phyloP scores from a whole-genome alignment of 2,329 filamentous ascomycete genomes.

The Penicillium sp. region DNA sequence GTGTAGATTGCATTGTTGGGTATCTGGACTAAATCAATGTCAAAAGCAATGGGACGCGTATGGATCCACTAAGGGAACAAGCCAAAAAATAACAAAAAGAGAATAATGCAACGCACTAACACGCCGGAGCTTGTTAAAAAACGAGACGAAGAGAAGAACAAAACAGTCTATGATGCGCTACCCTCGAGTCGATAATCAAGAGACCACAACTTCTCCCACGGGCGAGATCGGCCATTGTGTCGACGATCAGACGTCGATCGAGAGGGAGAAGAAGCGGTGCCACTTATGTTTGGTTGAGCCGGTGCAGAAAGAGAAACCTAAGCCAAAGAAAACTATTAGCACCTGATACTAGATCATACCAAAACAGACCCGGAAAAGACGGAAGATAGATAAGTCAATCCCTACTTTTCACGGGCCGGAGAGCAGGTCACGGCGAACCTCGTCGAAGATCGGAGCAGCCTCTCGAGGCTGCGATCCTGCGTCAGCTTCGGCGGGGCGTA shows the following conservation, averaged over 20 bases:
- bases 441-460: constrained; percentile 37
- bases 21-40: constrained; percentile 13
- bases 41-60: constrained; percentile 1
- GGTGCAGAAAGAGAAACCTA: constrained; percentile 1
- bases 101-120: not conserved
- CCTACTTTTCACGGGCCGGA: constrained; percentile 35
- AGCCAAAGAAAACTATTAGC: not conserved
- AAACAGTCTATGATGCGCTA: constrained; percentile 12
- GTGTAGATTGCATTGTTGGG: constrained; percentile 12
- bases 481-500: constrained; percentile 31
- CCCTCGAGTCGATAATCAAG: constrained; percentile 36
- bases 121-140: not conserved
- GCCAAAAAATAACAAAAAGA: not conserved
- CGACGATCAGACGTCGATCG: constrained; percentile 22
- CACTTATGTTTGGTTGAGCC: not conserved
- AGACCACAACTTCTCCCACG: constrained; percentile 39
- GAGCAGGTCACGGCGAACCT: constrained; percentile 43
- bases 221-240: constrained; percentile 21
- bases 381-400: constrained; percentile 9
- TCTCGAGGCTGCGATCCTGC: constrained; percentile 30
- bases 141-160: too few species aligned
- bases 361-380: constrained; percentile 19
- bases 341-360: not conserved
- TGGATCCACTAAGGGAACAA: not conserved
- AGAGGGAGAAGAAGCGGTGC: constrained; percentile 19